Percentiles rank a stretch among this genome's conserved stretches.
Evolutionary conservation across 1,284 basidiomycete genomes (phyloP).

Genomic region (Ustilago loliicola): DNA sequence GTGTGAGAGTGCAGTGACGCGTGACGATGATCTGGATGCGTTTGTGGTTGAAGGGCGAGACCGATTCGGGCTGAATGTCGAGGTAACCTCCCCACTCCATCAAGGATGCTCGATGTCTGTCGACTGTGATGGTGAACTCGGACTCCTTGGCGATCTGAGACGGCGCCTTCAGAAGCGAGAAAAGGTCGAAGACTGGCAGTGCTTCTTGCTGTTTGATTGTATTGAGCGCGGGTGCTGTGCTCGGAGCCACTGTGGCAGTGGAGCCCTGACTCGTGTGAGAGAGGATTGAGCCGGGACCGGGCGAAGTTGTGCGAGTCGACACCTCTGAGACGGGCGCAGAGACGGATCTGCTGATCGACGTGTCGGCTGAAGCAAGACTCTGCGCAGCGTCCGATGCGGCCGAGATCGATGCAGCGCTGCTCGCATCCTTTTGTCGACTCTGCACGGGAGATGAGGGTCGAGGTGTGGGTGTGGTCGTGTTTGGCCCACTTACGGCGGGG

Average conservation of each 20-base stretch:
- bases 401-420: neutral
- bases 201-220: conserved; percentile 31
- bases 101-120: conserved; percentile 41
- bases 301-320: conserved; percentile 41
- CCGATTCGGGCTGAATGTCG: conserved; percentile 74
- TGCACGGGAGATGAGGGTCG: conserved; percentile 40
- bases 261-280: conserved; percentile 23
- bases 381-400: neutral
- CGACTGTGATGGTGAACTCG: conserved; percentile 50
- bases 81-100: conserved; percentile 55
- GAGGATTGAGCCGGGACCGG: conserved; percentile 33
- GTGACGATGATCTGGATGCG: conserved; percentile 83
- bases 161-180: conserved; percentile 42
- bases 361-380: conserved; percentile 18
- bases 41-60: conserved; percentile 89
- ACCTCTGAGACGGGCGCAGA: conserved; percentile 45
- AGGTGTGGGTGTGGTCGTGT: conserved; percentile 48
- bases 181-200: conserved; percentile 40
- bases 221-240: conserved; percentile 19
- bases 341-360: conserved; percentile 27
- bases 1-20: conserved; percentile 77
- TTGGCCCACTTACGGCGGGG: conserved; percentile 31
- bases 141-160: conserved; percentile 49
- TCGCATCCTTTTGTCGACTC: conserved; percentile 13
- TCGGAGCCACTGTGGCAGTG: conserved; percentile 4